Conservation (phyloP, 2,329 filamentous ascomycete genomes). For the Hypoxylon sp. region DNA sequence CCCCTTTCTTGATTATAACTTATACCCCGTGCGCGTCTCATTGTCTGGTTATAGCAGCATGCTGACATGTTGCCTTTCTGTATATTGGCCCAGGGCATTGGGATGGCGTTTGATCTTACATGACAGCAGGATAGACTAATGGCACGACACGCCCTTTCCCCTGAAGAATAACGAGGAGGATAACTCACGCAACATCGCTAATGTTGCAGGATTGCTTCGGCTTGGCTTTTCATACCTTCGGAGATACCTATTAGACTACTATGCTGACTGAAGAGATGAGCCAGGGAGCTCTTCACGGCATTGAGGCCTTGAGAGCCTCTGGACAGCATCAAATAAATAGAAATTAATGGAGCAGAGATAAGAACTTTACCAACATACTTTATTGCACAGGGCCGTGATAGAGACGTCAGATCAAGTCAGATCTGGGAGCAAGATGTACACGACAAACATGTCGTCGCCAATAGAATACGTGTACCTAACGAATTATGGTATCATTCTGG, state of each 20-base stretch:
- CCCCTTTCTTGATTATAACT: neutral
- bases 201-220: neutral
- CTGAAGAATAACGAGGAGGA: no score
- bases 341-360: neutral
- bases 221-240: neutral
- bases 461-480: neutral
- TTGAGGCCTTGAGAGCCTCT: neutral
- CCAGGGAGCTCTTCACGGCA: neutral
- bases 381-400: no score
- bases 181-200: neutral
- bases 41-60: neutral
- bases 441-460: neutral
- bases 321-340: neutral
- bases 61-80: neutral
- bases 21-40: conserved; percentile 20
- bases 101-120: conserved; percentile 10
- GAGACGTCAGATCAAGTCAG: neutral
- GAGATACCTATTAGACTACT: neutral
- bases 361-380: no score
- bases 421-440: neutral
- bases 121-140: neutral
- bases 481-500: conserved; percentile 30
- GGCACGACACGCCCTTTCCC: neutral
- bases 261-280: neutral
- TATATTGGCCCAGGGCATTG: conserved; percentile 2